Base-by-base conservation (phyloP, 2,329 filamentous ascomycete genomes). In the Scolecobasidium constrictum region DNA sequence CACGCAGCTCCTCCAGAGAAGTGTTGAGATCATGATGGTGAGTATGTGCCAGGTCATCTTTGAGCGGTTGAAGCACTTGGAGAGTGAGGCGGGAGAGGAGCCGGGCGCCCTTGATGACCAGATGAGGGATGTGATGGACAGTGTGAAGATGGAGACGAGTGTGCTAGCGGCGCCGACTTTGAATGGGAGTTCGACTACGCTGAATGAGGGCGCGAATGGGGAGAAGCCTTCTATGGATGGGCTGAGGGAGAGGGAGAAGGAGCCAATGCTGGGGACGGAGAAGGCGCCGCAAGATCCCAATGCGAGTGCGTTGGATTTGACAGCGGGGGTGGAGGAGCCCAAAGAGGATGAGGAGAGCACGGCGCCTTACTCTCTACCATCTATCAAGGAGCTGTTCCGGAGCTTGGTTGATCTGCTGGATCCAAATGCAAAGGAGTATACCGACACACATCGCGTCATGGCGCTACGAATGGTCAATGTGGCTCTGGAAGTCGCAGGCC, bases 21-120 rank as follows among this genome's bases (percentile, higher is more conserved):
- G 88, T 16, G 92, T 92, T 2, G 92, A 98, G 63, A 92, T 94
- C 56, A 83, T 87, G 43, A 95, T 98, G 88, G 86, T 96, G 36
- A 86, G 86, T 51, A 98, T 98, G 92, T 96, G 92, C 58, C 92
- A 98, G 64, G 87, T 94, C 50, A 94, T 98, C 54, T 98, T 98
- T 58, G 84, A 88, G 61, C 81, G 93, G 47, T 67, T 98, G 41
- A 94, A 94, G 60, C 80, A 88, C 49, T 68, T 96, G 5, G 86
- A 93, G 53, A 73, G 84, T 37, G 82, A 88, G 56, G 75, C 79
- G 17, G 78, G 78, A 11, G 75, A 81, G 28, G 77, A 83, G 48
- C 64, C 75, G 5, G 75, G 80, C 26, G 74, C 74, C 3, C 62
- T 84, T 44, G 81, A 86, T 44, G 75, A 75, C 51, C 72, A 75